Evolutionary conservation across 2,329 filamentous ascomycete species (phyloP).

Genomic region (Penicillium sp.): DNA sequence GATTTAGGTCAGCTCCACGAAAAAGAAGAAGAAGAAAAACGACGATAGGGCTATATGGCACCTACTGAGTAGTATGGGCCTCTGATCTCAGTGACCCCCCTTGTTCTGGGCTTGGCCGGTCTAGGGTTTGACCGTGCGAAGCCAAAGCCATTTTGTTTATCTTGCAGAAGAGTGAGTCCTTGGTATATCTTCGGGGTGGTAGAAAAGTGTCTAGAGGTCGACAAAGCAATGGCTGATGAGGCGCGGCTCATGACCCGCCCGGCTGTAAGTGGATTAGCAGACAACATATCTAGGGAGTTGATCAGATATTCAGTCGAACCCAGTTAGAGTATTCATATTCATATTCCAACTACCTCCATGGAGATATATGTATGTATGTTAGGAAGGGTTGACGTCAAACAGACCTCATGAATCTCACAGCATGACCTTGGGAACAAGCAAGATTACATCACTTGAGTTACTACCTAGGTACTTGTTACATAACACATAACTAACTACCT

Average conservation of each 20-base stretch:
- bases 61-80: constrained; percentile 55
- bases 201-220: constrained; percentile 17
- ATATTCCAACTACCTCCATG: not conserved
- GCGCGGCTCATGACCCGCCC: constrained; percentile 3
- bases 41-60: not conserved
- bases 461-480: too few species aligned
- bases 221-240: constrained; percentile 7
- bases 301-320: too few species aligned
- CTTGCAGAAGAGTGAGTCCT: constrained; percentile 45
- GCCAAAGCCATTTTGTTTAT: constrained; percentile 50
- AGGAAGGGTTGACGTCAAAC: constrained; percentile 22
- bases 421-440: too few species aligned
- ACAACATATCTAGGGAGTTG: constrained; percentile 9
- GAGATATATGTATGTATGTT: not conserved
- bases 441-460: not conserved
- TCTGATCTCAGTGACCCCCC: constrained; percentile 55
- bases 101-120: constrained; percentile 49
- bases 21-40: too few species aligned
- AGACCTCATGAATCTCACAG: constrained; percentile 12
- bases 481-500: too few species aligned
- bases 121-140: constrained; percentile 52
- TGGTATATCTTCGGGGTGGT: constrained; percentile 16
- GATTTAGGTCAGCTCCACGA: not conserved
- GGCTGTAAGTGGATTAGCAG: not conserved
- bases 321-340: not conserved